Conservation (phyloP, 2,329 filamentous ascomycete species). For the Plenodomus tracheiphilus region DNA sequence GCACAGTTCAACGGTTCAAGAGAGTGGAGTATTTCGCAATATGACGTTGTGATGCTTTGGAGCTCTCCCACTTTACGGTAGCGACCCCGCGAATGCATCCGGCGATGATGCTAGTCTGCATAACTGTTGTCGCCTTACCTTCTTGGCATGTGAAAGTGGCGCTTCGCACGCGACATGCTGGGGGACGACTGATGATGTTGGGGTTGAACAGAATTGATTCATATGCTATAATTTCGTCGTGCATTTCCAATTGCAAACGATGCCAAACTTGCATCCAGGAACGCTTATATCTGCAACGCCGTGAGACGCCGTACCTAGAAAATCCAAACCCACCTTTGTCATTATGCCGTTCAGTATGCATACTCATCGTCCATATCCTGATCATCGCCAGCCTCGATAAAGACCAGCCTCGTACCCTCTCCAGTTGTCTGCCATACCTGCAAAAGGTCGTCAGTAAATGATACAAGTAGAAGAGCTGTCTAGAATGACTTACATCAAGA, state of each 20-base stretch:
- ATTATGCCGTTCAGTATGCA: slow-evolving; percentile 30
- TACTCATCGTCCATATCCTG: slow-evolving; percentile 47
- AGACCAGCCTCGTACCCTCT: slow-evolving; percentile 58
- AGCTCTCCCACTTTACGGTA: slow-evolving; percentile 14
- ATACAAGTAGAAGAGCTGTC: not conserved
- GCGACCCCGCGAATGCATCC: slow-evolving; percentile 15
- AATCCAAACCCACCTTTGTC: slow-evolving; percentile 11
- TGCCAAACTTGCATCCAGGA: slow-evolving; percentile 7
- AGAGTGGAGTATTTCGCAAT: not conserved
- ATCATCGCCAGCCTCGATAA: slow-evolving; percentile 57
- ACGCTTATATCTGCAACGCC: slow-evolving; percentile 28
- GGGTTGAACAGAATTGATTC: not conserved
- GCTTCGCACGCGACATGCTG: slow-evolving; percentile 4
- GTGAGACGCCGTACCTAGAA: slow-evolving; percentile 25
- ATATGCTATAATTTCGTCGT: not conserved
- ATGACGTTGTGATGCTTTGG: not conserved
- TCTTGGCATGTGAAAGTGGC: slow-evolving; percentile 15
- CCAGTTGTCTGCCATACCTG: slow-evolving; percentile 61
- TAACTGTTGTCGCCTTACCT: not conserved
- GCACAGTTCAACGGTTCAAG: not conserved
- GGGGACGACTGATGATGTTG: too few relatives aligned
- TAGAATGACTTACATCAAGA: slow-evolving; percentile 72
- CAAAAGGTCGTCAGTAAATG: slow-evolving; percentile 32
- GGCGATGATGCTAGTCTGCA: slow-evolving; percentile 16
- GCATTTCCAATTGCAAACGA: not conserved